A percentile compares a stretch with the other conserved stretches of the same genome.
These are phyloP conservation scores for Prinsepia uniflora DNA, from an alignment of 306 rosid genomes.

Conservation along the genomic window DNA sequence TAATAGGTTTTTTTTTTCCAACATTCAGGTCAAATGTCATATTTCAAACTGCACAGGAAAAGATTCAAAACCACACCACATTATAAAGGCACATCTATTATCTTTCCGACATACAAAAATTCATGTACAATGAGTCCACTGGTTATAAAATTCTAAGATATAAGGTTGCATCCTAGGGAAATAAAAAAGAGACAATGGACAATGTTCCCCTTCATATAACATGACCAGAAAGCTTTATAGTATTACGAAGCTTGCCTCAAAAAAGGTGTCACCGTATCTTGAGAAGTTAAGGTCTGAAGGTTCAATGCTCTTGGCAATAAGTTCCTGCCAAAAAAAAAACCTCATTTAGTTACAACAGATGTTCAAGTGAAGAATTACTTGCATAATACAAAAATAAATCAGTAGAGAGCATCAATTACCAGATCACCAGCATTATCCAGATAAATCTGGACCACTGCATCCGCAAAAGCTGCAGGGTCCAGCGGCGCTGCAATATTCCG, in stretches of 20 bases:
- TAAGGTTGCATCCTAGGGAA: background rate
- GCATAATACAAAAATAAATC: background rate
- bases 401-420: constrained; percentile 40
- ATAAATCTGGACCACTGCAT: constrained; percentile 99
- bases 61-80: background rate
- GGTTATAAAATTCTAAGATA: background rate
- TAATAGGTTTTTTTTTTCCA: background rate
- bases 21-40: background rate
- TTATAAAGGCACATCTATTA: background rate
- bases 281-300: constrained; percentile 92
- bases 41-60: background rate
- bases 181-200: background rate
- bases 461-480: constrained; percentile 99
- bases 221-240: background rate
- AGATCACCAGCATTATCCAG: constrained; percentile 99
- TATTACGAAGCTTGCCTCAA: constrained; percentile 59
- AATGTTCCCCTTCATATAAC: background rate
- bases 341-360: constrained; percentile 14
- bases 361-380: background rate
- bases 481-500: constrained; percentile 99
- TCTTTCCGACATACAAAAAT: background rate
- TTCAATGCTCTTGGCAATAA: constrained; percentile 79
- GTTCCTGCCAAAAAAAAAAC: constrained; percentile 56
- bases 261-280: constrained; percentile 98
- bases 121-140: background rate